Base-by-base conservation (phyloP, 148 eudicot genomes). In the Rhododendron molle region DNA sequence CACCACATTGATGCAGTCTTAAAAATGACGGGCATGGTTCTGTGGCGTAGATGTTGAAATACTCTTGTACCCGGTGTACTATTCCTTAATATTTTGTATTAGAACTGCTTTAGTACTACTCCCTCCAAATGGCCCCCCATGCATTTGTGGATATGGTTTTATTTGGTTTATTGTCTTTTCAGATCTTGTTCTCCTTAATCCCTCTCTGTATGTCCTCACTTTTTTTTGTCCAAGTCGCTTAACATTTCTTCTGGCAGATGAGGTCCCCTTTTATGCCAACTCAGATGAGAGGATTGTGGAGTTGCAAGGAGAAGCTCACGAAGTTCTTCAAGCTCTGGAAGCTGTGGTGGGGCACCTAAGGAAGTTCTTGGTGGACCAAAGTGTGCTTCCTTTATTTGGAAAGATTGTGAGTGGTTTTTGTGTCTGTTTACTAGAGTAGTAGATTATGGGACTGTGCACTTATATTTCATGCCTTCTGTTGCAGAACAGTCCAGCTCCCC, bases 201-300 rank as follows among this genome's bases (percentile, higher is more conserved):
- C 21, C 56, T 36, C 38, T 52, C 43, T 46, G 40, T 58, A 38
- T 34, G 14, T 18, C 23, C 54, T 2, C 76, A 28, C 15, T 23
- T n/a, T 16, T n/a, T 28, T 5, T 43, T 50, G 52, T n/a, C 3
- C 43, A 9, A 16, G 16, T 32, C 2, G 6, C 23, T 36, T 52
- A 78, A 52, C 47, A n/a, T 54, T 83, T 87, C 10, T 52, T 86
- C 77, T 47, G 49, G 84, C 87, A 97, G 99, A 93, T 85, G 98
- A 92, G 86, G 84, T 90, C 47, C 94, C 94, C 65, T 84, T 87
- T 28, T 94, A 92, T 90, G 98, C 90, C 28, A 89, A 87, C 82
- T 80, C 97, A 87, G 99, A 95, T 21, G 96, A 95, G 88, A 93
- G 96, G 87, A 85, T 95, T 90, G 96, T 93, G 82, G 99, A 97